Evolutionary conservation across 192 early-diverging fungal species (phyloP).

Genomic region (Umbelopsis isabellina): DNA sequence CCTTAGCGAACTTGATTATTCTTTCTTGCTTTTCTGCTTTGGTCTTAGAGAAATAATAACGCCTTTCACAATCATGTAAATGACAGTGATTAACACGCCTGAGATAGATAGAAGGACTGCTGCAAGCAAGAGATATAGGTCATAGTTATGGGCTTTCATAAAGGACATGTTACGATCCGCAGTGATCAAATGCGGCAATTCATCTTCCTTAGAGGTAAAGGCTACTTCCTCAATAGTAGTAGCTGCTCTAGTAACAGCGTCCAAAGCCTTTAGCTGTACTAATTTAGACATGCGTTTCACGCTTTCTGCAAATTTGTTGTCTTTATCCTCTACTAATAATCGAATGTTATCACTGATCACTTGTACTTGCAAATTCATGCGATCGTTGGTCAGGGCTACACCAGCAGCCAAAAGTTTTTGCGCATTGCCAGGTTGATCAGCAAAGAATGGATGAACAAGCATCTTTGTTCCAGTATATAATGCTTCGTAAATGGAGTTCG

Average conservation of each 20-base stretch:
- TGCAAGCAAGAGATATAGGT: constrained; percentile 15
- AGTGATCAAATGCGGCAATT: constrained; percentile 26
- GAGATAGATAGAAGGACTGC: constrained; percentile 25
- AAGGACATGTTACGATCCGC: constrained; percentile 23
- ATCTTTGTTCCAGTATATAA: constrained; percentile 36
- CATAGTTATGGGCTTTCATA: constrained; percentile 27
- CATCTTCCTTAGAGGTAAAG: constrained; percentile 1
- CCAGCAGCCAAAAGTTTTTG: constrained; percentile 8
- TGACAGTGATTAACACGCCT: background rate
- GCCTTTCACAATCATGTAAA: background rate
- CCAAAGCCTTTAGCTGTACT: constrained; percentile 24
- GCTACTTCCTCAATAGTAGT: constrained; percentile 30
- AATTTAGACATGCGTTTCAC: constrained; percentile 11
- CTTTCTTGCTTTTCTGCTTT: background rate
- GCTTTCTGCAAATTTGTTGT: background rate
- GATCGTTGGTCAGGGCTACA: background rate
- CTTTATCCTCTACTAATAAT: background rate
- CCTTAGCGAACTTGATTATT: no score
- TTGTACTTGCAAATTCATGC: background rate
- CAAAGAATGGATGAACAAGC: constrained; percentile 32
- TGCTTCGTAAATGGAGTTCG: constrained; percentile 30
- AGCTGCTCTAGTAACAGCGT: constrained; percentile 16
- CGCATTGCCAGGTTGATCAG: constrained; percentile 30
- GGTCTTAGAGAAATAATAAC: background rate
- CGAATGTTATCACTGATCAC: background rate